These are phyloP conservation scores for Amphibolis antarctica DNA, from an alignment of 106 monocot genomes.

Conservation along the genomic window DNA sequence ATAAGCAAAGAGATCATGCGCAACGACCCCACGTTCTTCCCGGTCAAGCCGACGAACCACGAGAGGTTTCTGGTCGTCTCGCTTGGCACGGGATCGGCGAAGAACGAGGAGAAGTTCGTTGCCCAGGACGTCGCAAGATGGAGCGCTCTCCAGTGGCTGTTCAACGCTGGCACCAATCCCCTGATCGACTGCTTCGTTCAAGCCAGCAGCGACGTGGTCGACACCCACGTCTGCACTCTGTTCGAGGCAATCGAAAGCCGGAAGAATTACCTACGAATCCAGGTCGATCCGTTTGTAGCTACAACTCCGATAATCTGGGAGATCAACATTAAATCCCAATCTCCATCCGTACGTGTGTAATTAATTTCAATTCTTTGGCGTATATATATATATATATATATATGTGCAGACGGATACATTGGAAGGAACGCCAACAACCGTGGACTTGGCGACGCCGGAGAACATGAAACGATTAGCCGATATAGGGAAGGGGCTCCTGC, in stretches of 20 bases:
- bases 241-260: constrained; percentile 21
- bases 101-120: constrained; percentile 18
- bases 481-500: too few relatives aligned
- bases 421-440: too few relatives aligned
- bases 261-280: constrained; percentile 30
- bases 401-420: too few relatives aligned
- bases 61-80: constrained; percentile 37
- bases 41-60: constrained; percentile 17
- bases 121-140: constrained; percentile 19
- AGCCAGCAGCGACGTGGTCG: constrained; percentile 34
- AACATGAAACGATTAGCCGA: too few relatives aligned
- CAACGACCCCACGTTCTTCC: constrained; percentile 11
- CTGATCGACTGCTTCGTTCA: constrained; percentile 24
- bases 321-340: too few relatives aligned
- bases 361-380: too few relatives aligned
- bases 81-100: constrained; percentile 17
- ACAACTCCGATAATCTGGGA: too few relatives aligned
- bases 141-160: constrained; percentile 33
- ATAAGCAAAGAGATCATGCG: constrained; percentile 16
- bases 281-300: too few relatives aligned
- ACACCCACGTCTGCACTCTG: constrained; percentile 29
- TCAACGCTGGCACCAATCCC: constrained; percentile 14
- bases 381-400: too few relatives aligned
- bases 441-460: too few relatives aligned
- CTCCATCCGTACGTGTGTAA: too few relatives aligned